Conservation (phyloP, 1,284 basidiomycete species). For the Afroboletus lepidellus region DNA sequence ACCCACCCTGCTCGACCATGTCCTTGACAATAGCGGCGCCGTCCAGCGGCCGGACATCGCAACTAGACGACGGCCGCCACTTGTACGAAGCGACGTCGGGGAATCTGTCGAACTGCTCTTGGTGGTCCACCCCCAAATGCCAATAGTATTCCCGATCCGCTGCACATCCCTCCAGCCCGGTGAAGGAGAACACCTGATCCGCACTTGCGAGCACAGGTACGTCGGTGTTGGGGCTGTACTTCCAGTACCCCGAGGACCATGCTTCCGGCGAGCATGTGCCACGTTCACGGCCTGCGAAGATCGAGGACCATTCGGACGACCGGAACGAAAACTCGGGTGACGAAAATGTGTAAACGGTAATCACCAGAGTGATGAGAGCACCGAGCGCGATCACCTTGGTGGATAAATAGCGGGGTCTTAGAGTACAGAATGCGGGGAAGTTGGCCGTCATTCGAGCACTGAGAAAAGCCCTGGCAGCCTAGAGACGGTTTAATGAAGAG, state of each 20-base stretch:
- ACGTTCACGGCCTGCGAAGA: conserved; percentile 27
- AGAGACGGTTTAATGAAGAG: background rate
- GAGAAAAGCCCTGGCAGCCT: background rate
- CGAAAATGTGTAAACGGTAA: conserved; percentile 28
- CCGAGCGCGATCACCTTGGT: conserved; percentile 24
- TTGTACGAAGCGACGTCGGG: conserved; percentile 49
- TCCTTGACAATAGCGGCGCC: conserved; percentile 46
- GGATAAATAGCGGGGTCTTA: conserved; percentile 24
- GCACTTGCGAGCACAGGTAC: conserved; percentile 35
- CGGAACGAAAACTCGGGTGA: conserved; percentile 15
- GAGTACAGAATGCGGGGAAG: conserved; percentile 4
- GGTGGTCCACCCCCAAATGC: conserved; percentile 56
- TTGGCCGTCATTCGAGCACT: conserved; percentile 6
- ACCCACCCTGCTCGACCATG: conserved; percentile 66
- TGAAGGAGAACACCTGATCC: conserved; percentile 48
- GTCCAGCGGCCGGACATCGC: conserved; percentile 42
- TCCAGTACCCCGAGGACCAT: conserved; percentile 47
- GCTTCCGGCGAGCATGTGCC: conserved; percentile 41
- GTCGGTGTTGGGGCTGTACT: conserved; percentile 36
- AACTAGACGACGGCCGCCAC: conserved; percentile 49
- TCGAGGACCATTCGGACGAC: conserved; percentile 21
- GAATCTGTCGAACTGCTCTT: conserved; percentile 49
- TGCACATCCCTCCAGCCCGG: conserved; percentile 59
- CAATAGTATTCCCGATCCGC: conserved; percentile 58
- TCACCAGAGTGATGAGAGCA: conserved; percentile 19